Conservation (phyloP, 192 early-diverging fungal species). For the Ambispora gerdemannii region DNA sequence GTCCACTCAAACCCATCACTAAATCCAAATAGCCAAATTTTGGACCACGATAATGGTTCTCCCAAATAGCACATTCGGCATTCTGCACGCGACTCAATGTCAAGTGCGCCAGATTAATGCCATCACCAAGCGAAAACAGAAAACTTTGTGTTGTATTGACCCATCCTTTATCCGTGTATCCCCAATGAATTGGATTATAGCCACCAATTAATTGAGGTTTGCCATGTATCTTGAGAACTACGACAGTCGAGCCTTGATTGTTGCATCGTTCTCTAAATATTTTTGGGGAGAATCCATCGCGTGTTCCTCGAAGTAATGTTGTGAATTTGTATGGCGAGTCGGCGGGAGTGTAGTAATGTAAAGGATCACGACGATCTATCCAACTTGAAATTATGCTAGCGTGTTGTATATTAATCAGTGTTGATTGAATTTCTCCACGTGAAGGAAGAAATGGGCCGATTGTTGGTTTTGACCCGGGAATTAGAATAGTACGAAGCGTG, state of each 20-base stretch:
- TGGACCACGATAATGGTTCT: background rate
- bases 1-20: background rate
- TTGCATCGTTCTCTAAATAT: background rate
- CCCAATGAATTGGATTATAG: constrained; percentile 12
- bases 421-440: background rate
- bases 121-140: constrained; percentile 4
- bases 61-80: background rate
- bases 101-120: background rate
- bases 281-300: background rate
- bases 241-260: background rate
- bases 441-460: background rate
- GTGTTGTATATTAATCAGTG: background rate
- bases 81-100: background rate
- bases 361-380: background rate
- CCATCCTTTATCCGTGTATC: background rate
- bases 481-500: background rate
- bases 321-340: constrained; percentile 3
- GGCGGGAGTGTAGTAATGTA: background rate
- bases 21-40: background rate
- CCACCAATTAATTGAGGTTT: background rate
- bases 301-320: background rate
- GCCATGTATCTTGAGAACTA: background rate
- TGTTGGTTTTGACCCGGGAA: background rate
- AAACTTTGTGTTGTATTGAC: background rate
- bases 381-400: background rate